Percentiles rank a stretch among this genome's conserved stretches.
phyloP scores from a whole-genome alignment of 805 yeast genomes.

The Ogataea ramenticola region DNA sequence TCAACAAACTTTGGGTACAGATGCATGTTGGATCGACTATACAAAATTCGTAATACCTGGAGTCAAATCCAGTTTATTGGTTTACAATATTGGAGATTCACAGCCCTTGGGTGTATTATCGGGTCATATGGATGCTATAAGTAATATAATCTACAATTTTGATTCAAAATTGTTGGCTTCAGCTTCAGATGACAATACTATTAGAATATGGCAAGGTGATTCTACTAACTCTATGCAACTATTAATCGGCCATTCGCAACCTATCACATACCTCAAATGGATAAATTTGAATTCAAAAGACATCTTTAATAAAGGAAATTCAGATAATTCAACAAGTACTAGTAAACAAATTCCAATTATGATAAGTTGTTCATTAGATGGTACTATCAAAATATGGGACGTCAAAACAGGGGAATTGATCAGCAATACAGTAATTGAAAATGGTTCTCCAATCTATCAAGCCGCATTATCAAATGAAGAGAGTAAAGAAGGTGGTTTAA shows the following conservation, averaged over 20 bases:
- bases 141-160: conserved; percentile 47
- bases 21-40: conserved; percentile 69
- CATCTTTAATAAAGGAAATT: conserved; percentile 17
- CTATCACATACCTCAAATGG: conserved; percentile 55
- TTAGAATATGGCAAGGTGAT: conserved; percentile 71
- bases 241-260: conserved; percentile 48
- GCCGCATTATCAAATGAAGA: conserved; percentile 43
- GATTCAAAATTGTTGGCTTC: conserved; percentile 53
- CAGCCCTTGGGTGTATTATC: conserved; percentile 42
- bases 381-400: conserved; percentile 65
- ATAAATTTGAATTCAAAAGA: conserved; percentile 13
- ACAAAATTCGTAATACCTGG: conserved; percentile 69
- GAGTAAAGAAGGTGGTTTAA: conserved; percentile 25
- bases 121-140: conserved; percentile 62
- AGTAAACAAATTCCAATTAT: conserved; percentile 13
- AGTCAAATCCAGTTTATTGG: conserved; percentile 41
- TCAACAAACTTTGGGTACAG: conserved; percentile 32
- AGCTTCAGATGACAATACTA: conserved; percentile 67
- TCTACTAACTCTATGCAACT: conserved; percentile 44
- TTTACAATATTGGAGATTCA: conserved; percentile 43
- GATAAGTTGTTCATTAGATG: conserved; percentile 62
- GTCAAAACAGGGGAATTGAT: conserved; percentile 34
- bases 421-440: conserved; percentile 28
- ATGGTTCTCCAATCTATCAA: conserved; percentile 48
- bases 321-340: conserved; percentile 7